Evolutionary conservation across 2,329 filamentous ascomycete species (phyloP), one percentile per base, ranked within the genome.

Genomic region (Rhynchosporium agropyri): DNA sequence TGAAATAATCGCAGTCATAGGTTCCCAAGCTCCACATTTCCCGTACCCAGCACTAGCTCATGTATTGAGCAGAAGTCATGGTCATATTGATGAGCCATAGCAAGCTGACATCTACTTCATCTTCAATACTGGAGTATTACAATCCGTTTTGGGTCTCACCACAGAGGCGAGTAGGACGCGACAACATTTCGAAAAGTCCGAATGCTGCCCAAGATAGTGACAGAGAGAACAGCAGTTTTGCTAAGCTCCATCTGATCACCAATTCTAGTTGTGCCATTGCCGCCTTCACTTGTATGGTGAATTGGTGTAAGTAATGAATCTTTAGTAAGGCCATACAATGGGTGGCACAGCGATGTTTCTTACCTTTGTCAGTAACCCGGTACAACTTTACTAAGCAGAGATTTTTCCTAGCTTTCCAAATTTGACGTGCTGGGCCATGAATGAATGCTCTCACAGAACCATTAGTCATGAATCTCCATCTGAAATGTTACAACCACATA

Each of bases 71-170:
- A 20, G 20, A 20, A 20, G 20, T 20, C 20, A 20, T 20, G 0
- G 86, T 89, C 1, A 79, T 75, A 62, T 86, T 85, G 68, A 89
- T 86, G 0, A 89, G 77, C 86, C 86, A 89, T 0, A 81, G 73
- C 4, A 85, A 78, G 6, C 77, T 79, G 3, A 88, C 71, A 2
- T 77, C 72, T 0, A 80, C 79, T 1, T 80, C 80, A 12, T 76
- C 74, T 1, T 76, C 72, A 4, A 75, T 70, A 7, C 70, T 64
- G 0, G 75, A 74, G 62, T 81, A 77, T 0, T 78, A 73, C 50
- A 84, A 77, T 0, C 80, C 81, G 69, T 84, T 76, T 67, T 89
- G 86, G 10, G 88, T 82, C 13, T 77, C 70, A 0, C 82, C 78
- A 26, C 76, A 75, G 5, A 88, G 75, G 3, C 81, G 72, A 57